A percentile compares a stretch with the other conserved stretches of the same genome.
phyloP scores from a whole-genome alignment of 495 filamentous ascomycete species.

The Glonium stellatum region DNA sequence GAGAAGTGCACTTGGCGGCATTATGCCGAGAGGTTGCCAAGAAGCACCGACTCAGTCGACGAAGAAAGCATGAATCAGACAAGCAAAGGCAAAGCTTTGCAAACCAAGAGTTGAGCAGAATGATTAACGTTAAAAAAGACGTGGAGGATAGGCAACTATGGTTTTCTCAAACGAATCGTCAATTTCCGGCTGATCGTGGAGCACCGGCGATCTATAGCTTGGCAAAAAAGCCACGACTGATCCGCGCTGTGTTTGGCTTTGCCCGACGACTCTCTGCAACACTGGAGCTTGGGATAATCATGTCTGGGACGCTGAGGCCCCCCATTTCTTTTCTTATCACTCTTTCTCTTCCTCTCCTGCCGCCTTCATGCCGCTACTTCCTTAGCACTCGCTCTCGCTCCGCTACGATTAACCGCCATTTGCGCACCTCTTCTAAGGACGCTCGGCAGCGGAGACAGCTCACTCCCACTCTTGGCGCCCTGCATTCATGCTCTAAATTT shows the following conservation, averaged over 20 bases:
- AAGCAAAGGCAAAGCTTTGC: neutral
- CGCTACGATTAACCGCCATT: neutral
- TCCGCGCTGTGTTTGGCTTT: too few relatives aligned
- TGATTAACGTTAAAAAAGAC: neutral
- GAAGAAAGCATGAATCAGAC: neutral
- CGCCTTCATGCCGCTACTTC: neutral
- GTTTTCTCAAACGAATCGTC: neutral
- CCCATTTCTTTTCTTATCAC: too few relatives aligned
- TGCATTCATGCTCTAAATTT: neutral
- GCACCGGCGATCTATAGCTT: too few relatives aligned
- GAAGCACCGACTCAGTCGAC: neutral
- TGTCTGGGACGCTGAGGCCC: too few relatives aligned
- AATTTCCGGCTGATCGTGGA: too few relatives aligned
- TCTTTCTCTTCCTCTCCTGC: too few relatives aligned
- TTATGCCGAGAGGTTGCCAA: neutral
- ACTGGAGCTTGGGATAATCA: too few relatives aligned
- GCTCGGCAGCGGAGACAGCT: conserved; percentile 1
- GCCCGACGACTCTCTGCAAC: too few relatives aligned
- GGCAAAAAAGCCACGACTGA: too few relatives aligned
- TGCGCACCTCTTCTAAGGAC: neutral
- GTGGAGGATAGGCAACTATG: neutral
- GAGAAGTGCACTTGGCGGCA: neutral
- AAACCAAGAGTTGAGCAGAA: neutral
- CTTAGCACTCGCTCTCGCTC: neutral
- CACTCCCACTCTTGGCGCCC: conserved; percentile 1